A percentile compares a stretch with the other conserved stretches of the same genome.
Conservation (phyloP, 2,329 filamentous ascomycete genomes). For the Colletotrichum sp. region DNA sequence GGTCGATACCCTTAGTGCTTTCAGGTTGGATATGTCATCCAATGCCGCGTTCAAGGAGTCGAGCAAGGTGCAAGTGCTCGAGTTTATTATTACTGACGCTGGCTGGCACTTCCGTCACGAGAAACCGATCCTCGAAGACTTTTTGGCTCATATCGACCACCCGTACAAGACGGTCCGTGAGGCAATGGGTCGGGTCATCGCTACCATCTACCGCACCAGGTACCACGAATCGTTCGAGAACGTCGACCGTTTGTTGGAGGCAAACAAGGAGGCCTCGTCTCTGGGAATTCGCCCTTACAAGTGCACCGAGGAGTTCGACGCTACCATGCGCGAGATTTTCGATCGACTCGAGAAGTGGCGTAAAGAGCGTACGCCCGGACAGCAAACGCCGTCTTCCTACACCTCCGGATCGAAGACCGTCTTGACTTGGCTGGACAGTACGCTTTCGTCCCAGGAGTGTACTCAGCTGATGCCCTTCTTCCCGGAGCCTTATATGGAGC, state of each 20-base stretch:
- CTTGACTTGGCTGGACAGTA: constrained; percentile 91
- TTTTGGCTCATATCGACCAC: constrained; percentile 90
- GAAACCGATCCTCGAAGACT: constrained; percentile 86
- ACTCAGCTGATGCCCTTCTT: constrained; percentile 92
- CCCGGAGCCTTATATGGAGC: constrained; percentile 85
- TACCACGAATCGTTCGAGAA: constrained; percentile 94
- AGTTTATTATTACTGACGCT: constrained; percentile 84
- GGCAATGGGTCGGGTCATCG: constrained; percentile 88
- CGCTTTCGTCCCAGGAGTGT: constrained; percentile 90
- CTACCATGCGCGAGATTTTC: constrained; percentile 79
- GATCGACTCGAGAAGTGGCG: constrained; percentile 85
- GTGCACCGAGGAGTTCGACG: constrained; percentile 75
- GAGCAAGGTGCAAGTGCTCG: constrained; percentile 90
- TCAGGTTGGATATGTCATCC: constrained; percentile 90
- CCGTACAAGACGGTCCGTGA: constrained; percentile 98
- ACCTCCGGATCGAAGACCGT: constrained; percentile 97
- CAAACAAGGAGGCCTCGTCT: constrained; percentile 80
- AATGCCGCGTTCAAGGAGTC: constrained; percentile 99
- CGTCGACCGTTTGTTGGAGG: constrained; percentile 75
- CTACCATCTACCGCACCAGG: constrained; percentile 85
- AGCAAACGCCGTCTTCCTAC: constrained; percentile 92
- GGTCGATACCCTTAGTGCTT: constrained; percentile 80
- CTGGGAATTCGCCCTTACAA: constrained; percentile 86
- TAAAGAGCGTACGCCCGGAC: constrained; percentile 80
- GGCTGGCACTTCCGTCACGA: constrained; percentile 97